Conservation (phyloP, 495 filamentous ascomycete species). For the Lasiosphaeria hispida region DNA sequence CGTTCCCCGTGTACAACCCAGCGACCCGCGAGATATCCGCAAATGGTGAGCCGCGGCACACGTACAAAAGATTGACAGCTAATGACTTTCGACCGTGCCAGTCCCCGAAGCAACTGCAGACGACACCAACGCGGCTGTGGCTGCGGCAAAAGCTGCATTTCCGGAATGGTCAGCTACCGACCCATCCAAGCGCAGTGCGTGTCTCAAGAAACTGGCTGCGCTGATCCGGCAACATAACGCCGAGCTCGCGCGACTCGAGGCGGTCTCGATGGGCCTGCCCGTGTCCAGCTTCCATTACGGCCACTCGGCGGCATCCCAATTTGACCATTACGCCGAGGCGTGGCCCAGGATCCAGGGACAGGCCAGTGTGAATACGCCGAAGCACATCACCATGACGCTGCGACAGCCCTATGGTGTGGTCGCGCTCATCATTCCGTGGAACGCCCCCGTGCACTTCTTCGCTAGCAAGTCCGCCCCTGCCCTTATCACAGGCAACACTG, state of each 20-base stretch:
- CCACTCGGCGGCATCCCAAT: slow-evolving; percentile 16
- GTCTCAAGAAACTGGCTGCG: slow-evolving; percentile 52
- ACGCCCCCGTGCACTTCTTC: slow-evolving; percentile 79
- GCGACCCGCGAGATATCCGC: slow-evolving; percentile 29
- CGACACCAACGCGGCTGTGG: slow-evolving; percentile 58
- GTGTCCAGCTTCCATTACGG: slow-evolving; percentile 38
- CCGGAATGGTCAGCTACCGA: slow-evolving; percentile 54
- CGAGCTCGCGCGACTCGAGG: slow-evolving; percentile 55
- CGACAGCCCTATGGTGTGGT: slow-evolving; percentile 88
- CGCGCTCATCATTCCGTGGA: slow-evolving; percentile 91
- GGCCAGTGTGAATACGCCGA: slow-evolving; percentile 73
- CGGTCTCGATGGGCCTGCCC: slow-evolving; percentile 51
- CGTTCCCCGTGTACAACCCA: slow-evolving; percentile 36
- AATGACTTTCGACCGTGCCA: background rate
- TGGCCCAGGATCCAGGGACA: slow-evolving; percentile 56
- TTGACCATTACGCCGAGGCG: slow-evolving; percentile 38
- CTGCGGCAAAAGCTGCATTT: slow-evolving; percentile 58
- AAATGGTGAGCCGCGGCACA: slow-evolving; percentile 11
- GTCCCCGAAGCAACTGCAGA: slow-evolving; percentile 35
- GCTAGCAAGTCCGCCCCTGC: slow-evolving; percentile 89
- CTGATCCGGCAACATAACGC: slow-evolving; percentile 45
- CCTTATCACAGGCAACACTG: slow-evolving; percentile 79
- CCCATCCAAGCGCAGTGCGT: slow-evolving; percentile 40
- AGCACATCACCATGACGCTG: slow-evolving; percentile 86
- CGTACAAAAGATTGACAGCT: background rate